Evolutionary conservation across 148 eudicot species (phyloP), one percentile per base, ranked within the genome.

Genomic region (Chenopodium album): DNA sequence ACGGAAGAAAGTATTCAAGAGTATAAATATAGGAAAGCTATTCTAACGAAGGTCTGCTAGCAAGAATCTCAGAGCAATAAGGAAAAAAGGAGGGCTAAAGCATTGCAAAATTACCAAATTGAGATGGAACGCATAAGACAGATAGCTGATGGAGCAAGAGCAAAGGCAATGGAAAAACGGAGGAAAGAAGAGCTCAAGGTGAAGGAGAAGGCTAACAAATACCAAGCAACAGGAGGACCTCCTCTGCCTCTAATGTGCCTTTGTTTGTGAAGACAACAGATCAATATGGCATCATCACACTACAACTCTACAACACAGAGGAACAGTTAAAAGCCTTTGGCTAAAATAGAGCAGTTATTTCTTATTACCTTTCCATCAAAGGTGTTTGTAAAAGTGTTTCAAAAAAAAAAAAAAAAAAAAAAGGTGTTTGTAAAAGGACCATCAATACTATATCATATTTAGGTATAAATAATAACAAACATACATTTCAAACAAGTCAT

Each of bases 131-230:
- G 89, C 71, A 85, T 93, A 17, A 90, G 82, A 79, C 86, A 85
- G 76, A 89, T 94, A 52, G 94, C 91, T 52, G 89, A 84, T 26
- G 98, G 98, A 77, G 99, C 97, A 77, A 85, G 90, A 84, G 84
- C 92, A 69, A 92, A 96, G 79, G 97, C 94, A 41, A 90, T 85
- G 82, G 88, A 87, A 31, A 91, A 88, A 80, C 85, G 80, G 68
- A 88, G 90, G 83, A 89, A 89, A 3, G 95, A 94, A 75, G 98
- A 92, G 87, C 46, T 86, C 29, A 91, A 92, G 86, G 92, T 85
- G 85, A 94, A 85, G 82, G 95, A 90, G 76, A 96, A 94, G 75
- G 98, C 98, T 59, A 83, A 90, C 48, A 94, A 84, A 83, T 91
- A 91, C 84, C 85, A 95, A 82, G 70, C 78, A 74, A 92, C 94